These are phyloP conservation scores for Coemansia sp. DNA, from an alignment of 192 early-diverging fungal genomes.

Conservation along the genomic window DNA sequence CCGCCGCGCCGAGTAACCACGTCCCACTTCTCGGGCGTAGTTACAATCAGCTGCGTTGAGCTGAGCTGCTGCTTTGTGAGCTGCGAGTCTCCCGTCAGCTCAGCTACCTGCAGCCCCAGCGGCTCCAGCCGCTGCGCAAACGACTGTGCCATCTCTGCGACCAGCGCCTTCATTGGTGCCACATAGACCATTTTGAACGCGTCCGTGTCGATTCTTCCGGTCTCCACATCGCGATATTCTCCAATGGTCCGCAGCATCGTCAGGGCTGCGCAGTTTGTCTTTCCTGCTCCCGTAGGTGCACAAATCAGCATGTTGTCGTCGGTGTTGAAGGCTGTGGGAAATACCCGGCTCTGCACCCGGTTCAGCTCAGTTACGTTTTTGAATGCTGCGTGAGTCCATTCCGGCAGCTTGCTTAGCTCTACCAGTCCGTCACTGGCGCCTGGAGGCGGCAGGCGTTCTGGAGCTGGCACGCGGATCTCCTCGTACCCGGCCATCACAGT, in stretches of 20 bases:
- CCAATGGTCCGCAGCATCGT: constrained; percentile 88
- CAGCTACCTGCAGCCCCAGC: constrained; percentile 87
- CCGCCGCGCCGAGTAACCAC: constrained; percentile 96
- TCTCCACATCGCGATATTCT: constrained; percentile 70
- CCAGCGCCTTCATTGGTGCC: constrained; percentile 99
- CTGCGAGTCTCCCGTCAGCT: constrained; percentile 95
- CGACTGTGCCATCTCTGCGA: constrained; percentile 96
- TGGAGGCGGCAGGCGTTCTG: constrained; percentile 63
- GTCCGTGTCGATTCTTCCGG: constrained; percentile 74
- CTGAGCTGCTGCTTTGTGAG: constrained; percentile 96
- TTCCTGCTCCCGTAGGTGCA: constrained; percentile 97
- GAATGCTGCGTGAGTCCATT: constrained; percentile 81
- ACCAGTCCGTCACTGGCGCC: constrained; percentile 65
- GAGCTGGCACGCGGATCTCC: constrained; percentile 92
- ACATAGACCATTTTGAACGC: constrained; percentile 97
- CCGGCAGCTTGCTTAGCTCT: constrained; percentile 64
- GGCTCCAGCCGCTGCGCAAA: constrained; percentile 71
- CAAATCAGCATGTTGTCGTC: constrained; percentile 97
- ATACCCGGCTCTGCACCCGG: constrained; percentile 86
- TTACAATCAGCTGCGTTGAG: constrained; percentile 95
- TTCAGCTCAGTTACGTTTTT: constrained; percentile 70
- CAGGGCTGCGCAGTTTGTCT: constrained; percentile 97
- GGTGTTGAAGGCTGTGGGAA: constrained; percentile 77
- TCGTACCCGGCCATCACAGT: constrained; percentile 85
- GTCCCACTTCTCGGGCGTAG: constrained; percentile 99